Base-by-base conservation (phyloP, 2,329 filamentous ascomycete genomes). In the Aspergillus puulaauensis region DNA sequence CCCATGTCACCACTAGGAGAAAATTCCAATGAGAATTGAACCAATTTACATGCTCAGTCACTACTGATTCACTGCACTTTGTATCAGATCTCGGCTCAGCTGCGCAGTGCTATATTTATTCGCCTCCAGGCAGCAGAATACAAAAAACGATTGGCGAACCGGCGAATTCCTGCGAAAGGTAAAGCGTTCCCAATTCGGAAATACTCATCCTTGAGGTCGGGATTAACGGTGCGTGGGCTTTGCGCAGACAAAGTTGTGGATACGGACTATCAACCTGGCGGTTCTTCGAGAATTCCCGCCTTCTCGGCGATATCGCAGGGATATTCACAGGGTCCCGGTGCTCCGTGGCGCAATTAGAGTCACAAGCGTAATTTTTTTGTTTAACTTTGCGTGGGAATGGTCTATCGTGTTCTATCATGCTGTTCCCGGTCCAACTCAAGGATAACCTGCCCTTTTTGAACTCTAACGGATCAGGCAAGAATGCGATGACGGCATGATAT, bases 41-140 rank as follows among this genome's bases (percentile, higher is more conserved):
- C 12, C 15, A n/a, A 37, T 37, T 37, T 37, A n/a, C 15, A 37
- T 37, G 15, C 35, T 37, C 35, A 37, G 23, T 49, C 21, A 8
- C 33, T 49, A 33, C 46, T 4, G 6, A 43, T 43, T 31, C 37
- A 17, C 40, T 43, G 19, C 40, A 11, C 45, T 24, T 49, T 33
- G 19, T 52, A 21, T 17, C 11, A 33, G 23, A 43, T 14, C 23
- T 19, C 23, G 15, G 6, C 14, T 35, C 7, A 15, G 40, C 50
- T 52, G 39, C 35, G 39, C 31, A 44, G 50, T 45, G 50, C 40
- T 45, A 45, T 52, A 44, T 43, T 52, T 17, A 43, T 17, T 31
- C 11, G 9, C 12, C n/a, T 52, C 24, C 50, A 52, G 50, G 50
- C 50, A 52, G 19, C 50, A 52, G 49, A 52, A 52, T 52, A 52